Evolutionary conservation across 768 basidiomycete genomes (phyloP).

Genomic region (Agrocybe praecox): DNA sequence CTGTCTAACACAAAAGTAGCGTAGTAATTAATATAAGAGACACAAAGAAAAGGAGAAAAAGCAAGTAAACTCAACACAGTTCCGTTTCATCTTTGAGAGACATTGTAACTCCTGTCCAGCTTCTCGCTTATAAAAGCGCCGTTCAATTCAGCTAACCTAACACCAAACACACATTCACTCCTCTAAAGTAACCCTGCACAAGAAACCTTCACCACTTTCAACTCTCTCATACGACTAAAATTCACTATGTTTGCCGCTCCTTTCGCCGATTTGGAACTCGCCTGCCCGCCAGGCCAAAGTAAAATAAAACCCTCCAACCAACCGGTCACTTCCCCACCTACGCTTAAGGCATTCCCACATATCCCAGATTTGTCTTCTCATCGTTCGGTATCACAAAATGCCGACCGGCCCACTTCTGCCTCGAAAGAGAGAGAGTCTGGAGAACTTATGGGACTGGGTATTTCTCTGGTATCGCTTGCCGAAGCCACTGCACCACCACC

Average conservation of each 20-base stretch:
- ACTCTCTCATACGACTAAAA: too few species aligned
- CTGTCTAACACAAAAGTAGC: too few species aligned
- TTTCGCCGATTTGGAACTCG: neutral
- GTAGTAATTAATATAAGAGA: too few species aligned
- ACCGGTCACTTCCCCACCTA: neutral
- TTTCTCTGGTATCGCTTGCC: neutral
- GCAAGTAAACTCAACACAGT: neutral
- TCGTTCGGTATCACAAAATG: neutral
- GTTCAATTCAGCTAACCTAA: neutral
- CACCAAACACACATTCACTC: neutral
- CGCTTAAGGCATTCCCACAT: neutral
- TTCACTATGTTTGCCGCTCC: neutral
- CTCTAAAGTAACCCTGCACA: neutral
- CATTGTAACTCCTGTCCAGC: neutral
- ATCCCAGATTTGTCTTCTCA: neutral
- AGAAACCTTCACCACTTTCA: too few species aligned
- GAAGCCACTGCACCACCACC: constrained; percentile 3
- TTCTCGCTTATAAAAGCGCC: neutral
- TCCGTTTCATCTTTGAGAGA: neutral
- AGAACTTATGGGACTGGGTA: neutral
- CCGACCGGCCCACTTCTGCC: too few species aligned
- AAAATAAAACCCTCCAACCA: neutral
- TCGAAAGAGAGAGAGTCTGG: neutral
- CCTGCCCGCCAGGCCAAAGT: neutral
- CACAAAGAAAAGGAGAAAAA: neutral